Percentiles rank a stretch among this genome's conserved stretches.
Conservation (phyloP, 2,329 filamentous ascomycete species). For the Proliferodiscus dingleyae region DNA sequence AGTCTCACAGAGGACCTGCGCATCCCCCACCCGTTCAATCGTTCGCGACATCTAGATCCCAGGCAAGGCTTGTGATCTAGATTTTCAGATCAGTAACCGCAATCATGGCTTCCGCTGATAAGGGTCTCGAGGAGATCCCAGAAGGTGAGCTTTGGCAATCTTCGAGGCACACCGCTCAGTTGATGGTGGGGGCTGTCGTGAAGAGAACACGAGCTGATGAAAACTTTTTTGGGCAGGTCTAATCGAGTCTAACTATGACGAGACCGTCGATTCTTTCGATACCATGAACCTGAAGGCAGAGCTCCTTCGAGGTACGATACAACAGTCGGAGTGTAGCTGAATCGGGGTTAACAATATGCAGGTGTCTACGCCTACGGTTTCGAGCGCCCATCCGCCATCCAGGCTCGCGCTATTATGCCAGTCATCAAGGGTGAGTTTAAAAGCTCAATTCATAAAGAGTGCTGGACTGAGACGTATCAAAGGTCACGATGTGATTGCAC, state of each 20-base stretch:
- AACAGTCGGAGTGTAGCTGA: slow-evolving; percentile 8
- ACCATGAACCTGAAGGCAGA: slow-evolving; percentile 96
- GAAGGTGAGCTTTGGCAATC: slow-evolving; percentile 62
- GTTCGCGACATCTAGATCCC: slow-evolving; percentile 54
- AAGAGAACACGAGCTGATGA: slow-evolving; percentile 20
- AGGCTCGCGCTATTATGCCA: slow-evolving; percentile 99
- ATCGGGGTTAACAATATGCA: slow-evolving; percentile 23
- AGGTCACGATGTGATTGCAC: slow-evolving; percentile 98
- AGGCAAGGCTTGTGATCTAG: slow-evolving; percentile 76
- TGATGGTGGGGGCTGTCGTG: slow-evolving; percentile 3
- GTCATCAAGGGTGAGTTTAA: slow-evolving; percentile 88
- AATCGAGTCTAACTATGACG: slow-evolving; percentile 99
- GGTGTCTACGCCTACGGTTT: slow-evolving; percentile 99
- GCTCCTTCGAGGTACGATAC: slow-evolving; percentile 79
- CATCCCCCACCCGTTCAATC: slow-evolving; percentile 22
- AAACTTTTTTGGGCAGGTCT: slow-evolving; percentile 57
- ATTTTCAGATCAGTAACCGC: slow-evolving; percentile 55
- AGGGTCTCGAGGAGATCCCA: slow-evolving; percentile 97
- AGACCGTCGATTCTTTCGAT: slow-evolving; percentile 98
- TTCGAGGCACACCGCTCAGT: slow-evolving; percentile 22
- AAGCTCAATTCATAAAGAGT: slow-evolving; percentile 1
- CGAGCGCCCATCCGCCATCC: slow-evolving; percentile 98
- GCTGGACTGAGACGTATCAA: slow-evolving; percentile 14
- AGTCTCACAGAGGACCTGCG: slow-evolving; percentile 32
- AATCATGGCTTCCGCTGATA: slow-evolving; percentile 94